Percentiles rank a stretch among this genome's conserved stretches.
phyloP scores from a whole-genome alignment of 768 basidiomycete species.

The Mycena chlorophos region DNA sequence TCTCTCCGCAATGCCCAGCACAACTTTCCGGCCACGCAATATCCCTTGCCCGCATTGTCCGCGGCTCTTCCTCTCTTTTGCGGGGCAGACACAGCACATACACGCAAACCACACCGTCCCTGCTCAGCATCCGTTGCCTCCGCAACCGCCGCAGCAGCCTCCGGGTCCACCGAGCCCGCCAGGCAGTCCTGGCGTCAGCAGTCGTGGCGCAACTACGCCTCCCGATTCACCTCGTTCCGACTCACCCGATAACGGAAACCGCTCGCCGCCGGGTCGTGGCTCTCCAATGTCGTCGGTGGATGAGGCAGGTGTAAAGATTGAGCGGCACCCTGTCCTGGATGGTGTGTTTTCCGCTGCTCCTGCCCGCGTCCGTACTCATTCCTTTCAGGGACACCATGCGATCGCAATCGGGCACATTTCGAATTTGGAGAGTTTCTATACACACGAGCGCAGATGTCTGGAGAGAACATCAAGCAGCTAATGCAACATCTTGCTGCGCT shows the following conservation, averaged over 20 bases:
- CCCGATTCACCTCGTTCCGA: background rate
- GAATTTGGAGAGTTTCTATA: constrained; percentile 26
- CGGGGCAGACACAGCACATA: background rate
- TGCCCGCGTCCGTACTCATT: too few species aligned
- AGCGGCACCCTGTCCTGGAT: background rate
- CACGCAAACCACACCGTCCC: background rate
- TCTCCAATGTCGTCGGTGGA: background rate
- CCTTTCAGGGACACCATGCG: constrained; percentile 14
- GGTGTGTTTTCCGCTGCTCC: background rate
- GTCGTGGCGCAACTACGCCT: too few species aligned
- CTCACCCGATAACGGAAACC: background rate
- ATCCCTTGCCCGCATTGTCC: background rate
- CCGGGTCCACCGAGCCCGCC: too few species aligned
- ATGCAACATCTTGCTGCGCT: constrained; percentile 22
- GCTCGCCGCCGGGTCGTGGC: background rate
- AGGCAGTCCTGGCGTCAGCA: too few species aligned
- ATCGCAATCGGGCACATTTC: constrained; percentile 10
- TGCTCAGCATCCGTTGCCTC: too few species aligned
- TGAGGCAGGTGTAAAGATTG: background rate
- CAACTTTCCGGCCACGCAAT: background rate
- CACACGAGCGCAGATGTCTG: constrained; percentile 22
- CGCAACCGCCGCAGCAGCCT: background rate
- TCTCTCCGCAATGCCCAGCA: background rate
- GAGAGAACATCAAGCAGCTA: constrained; percentile 21
- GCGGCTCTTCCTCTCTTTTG: background rate